Base-by-base conservation (phyloP, 176 grass and related monocot species). In the Cymbopogon citratus region DNA sequence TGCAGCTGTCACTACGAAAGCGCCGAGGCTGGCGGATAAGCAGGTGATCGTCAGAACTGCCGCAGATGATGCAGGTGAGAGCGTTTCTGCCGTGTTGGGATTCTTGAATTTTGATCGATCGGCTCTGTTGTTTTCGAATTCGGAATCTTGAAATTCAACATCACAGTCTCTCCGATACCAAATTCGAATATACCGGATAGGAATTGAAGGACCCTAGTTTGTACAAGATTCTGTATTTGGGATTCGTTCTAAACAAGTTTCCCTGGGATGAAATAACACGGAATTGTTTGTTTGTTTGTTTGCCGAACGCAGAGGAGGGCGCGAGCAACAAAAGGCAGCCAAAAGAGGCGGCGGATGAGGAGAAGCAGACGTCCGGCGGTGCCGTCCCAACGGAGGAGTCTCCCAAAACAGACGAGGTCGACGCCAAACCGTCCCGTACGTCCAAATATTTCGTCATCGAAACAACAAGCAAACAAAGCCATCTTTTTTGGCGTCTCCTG, bases 371-470 rank as follows among this genome's bases (percentile, higher is more conserved):
- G 24, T 7, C 74, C 74, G 43, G 61, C 26, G 74, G 43, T 73
- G 74, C 76, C 64, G 54, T 74, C 40, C 74, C 36, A 38, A 71
- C 65, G 7, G 12, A 71, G 14, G 14, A 60, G 82, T 19, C 59
- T 10, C 51, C 86, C 6, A 78, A 69, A 51, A 81, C 10, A 21
- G 77, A 87, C 69, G 71, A 74, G 29, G 7, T 75, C 44, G 29
- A 36, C 25, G 56, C 31, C 77, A 79, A 91, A 83, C 86, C 70
- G 70, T 52, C 52, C 23, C 90, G 93, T 95, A 82, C 6, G 74
- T 84, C 69, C 66, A 60, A 59, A 75, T 80, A 29, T 74, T 69
- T 68, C 0, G 13, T 48, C 6, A 76, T 59, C 14, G 1, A 83
- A 62, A 26, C 1, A 12, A 12, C 24, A 12, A 27, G 31, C 24